These are phyloP conservation scores for Coniochaeta hoffmannii DNA, from an alignment of 2,329 filamentous ascomycete species.

Conservation along the genomic window DNA sequence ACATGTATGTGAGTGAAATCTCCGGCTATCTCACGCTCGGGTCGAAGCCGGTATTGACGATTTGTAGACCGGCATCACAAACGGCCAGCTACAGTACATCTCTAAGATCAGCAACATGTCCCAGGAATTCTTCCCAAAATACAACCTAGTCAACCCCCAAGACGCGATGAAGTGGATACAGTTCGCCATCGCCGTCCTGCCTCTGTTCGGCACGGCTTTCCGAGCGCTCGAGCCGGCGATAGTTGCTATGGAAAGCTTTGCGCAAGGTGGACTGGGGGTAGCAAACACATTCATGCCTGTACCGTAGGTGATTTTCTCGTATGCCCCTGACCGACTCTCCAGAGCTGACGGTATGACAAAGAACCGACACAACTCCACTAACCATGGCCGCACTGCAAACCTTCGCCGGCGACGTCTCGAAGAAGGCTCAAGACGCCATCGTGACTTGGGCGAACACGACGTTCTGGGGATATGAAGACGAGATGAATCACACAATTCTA, in stretches of 20 bases:
- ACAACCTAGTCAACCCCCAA: background rate
- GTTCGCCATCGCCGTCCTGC: background rate
- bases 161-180: slow-evolving; percentile 1
- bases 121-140: background rate
- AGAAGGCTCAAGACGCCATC: slow-evolving; percentile 1
- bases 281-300: background rate
- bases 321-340: background rate
- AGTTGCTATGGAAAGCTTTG: background rate
- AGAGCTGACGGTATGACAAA: background rate
- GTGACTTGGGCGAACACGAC: background rate
- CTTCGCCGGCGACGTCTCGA: background rate
- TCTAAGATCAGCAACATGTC: slow-evolving; percentile 3
- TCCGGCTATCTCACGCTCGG: background rate
- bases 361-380: background rate
- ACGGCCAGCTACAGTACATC: slow-evolving; percentile 1
- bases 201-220: background rate
- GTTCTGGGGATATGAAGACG: slow-evolving; percentile 1
- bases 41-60: background rate
- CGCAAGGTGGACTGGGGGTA: background rate
- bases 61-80: background rate
- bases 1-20: slow-evolving; percentile 2
- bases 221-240: background rate
- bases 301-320: background rate
- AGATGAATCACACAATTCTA: background rate
- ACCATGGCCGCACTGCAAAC: background rate